Evolutionary conservation across 768 basidiomycete species (phyloP).

Genomic region (Myochromella boudieri): DNA sequence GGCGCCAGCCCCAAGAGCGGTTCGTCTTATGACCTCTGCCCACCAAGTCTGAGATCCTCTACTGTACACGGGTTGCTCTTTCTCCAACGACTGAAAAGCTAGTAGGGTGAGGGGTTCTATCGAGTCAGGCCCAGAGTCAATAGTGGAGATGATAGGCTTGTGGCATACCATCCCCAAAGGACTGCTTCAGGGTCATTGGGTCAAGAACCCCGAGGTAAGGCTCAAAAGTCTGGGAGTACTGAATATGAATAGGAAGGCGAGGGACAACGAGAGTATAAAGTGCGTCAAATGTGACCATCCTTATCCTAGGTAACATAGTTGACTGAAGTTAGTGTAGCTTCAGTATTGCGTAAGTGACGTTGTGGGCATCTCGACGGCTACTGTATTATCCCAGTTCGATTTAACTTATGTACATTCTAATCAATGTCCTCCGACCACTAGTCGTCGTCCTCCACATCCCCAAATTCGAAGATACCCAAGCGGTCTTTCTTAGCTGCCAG

Average conservation of each 20-base stretch:
- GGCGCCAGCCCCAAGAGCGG: slow-evolving; percentile 76
- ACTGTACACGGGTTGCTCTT: slow-evolving; percentile 57
- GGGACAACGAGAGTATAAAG: slow-evolving; percentile 75
- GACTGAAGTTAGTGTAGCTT: not conserved
- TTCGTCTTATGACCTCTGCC: slow-evolving; percentile 72
- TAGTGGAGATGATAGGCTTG: not conserved
- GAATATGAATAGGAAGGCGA: slow-evolving; percentile 64
- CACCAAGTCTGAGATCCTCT: slow-evolving; percentile 65
- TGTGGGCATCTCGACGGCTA: too few relatives aligned
- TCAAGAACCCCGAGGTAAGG: slow-evolving; percentile 65
- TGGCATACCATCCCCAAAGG: slow-evolving; percentile 59
- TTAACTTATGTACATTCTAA: too few relatives aligned
- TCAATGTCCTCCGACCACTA: too few relatives aligned
- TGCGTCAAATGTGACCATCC: slow-evolving; percentile 76
- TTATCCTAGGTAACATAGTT: slow-evolving; percentile 32
- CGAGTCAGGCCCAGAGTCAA: not conserved
- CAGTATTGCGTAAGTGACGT: too few relatives aligned
- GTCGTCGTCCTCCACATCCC: slow-evolving; percentile 88
- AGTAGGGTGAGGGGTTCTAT: not conserved
- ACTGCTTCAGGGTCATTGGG: slow-evolving; percentile 48
- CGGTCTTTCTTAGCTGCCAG: slow-evolving; percentile 71
- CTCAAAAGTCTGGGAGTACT: slow-evolving; percentile 63
- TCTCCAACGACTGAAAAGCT: slow-evolving; percentile 51
- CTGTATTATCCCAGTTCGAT: too few relatives aligned
- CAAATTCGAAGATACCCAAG: slow-evolving; percentile 86